A percentile compares a stretch with the other conserved stretches of the same genome.
Evolutionary conservation across 352 stramenopile species (phyloP).

Genomic region (Phytopythium ostracodes): DNA sequence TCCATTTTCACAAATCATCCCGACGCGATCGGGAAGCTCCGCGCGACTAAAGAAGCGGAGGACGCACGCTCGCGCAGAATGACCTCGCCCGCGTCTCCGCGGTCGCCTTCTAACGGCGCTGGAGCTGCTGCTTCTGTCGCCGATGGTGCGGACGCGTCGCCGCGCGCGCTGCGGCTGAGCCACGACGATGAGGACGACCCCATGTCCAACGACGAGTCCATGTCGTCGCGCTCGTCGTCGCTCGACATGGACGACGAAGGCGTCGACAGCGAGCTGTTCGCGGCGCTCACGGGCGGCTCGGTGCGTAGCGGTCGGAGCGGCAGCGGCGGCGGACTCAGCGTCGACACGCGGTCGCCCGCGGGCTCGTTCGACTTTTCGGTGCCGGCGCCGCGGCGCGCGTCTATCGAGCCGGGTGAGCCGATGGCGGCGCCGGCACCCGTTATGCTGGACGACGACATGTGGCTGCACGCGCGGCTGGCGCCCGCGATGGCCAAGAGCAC

Average conservation of each 20-base stretch:
- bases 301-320: neutral
- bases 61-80: neutral
- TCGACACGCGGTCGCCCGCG: constrained; percentile 7
- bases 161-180: constrained; percentile 6
- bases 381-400: constrained; percentile 22
- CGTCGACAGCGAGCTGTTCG: constrained; percentile 8
- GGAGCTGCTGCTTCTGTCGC: neutral
- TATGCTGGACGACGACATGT: constrained; percentile 19
- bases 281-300: constrained; percentile 8
- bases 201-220: constrained; percentile 65
- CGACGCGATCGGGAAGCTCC: neutral
- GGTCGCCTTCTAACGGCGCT: neutral
- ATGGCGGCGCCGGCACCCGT: neutral
- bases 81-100: neutral
- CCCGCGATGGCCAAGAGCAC: constrained; percentile 48
- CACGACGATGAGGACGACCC: constrained; percentile 29
- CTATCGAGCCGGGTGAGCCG: constrained; percentile 1
- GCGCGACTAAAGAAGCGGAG: neutral
- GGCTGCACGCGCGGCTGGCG: constrained; percentile 44
- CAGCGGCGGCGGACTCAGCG: neutral
- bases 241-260: constrained; percentile 31
- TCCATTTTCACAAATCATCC: neutral
- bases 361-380: constrained; percentile 26
- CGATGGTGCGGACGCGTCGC: constrained; percentile 7
- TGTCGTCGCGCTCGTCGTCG: constrained; percentile 45